Evolutionary conservation across 768 basidiomycete species (phyloP).

Genomic region (Rhodotorula babjevae): DNA sequence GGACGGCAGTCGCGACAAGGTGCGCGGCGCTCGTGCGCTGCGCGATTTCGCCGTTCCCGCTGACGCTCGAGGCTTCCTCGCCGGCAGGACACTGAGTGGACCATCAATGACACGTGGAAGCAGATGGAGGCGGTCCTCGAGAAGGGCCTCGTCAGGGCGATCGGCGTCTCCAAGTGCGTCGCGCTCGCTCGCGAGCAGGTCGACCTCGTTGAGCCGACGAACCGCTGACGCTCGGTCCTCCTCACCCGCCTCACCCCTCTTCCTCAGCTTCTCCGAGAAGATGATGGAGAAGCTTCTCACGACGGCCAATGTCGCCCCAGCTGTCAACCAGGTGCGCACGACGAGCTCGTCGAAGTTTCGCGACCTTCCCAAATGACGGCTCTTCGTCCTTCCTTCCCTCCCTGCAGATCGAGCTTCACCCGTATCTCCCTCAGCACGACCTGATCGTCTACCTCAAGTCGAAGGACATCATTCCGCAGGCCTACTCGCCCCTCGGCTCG

Average conservation of each 20-base stretch:
- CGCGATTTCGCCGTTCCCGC: too few species aligned
- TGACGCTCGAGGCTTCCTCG: too few species aligned
- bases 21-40: too few species aligned
- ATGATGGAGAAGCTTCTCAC: slow-evolving; percentile 62
- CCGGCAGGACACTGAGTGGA: slow-evolving; percentile 45
- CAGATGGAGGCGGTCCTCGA: slow-evolving; percentile 48
- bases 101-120: slow-evolving; percentile 67
- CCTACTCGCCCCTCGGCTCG: slow-evolving; percentile 68
- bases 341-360: slow-evolving; percentile 47
- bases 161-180: slow-evolving; percentile 53
- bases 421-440: slow-evolving; percentile 62
- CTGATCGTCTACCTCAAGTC: slow-evolving; percentile 56
- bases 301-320: slow-evolving; percentile 55
- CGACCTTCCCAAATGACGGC: slow-evolving; percentile 55
- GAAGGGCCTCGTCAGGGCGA: slow-evolving; percentile 69
- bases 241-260: neutral
- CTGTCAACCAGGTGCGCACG: slow-evolving; percentile 65
- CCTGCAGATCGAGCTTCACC: slow-evolving; percentile 57
- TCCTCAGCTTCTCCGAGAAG: slow-evolving; percentile 63
- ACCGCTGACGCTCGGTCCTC: too few species aligned
- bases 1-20: slow-evolving; percentile 22
- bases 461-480: slow-evolving; percentile 66
- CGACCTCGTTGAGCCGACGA: too few species aligned
- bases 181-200: too few species aligned
- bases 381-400: slow-evolving; percentile 21